Conservation (phyloP, 805 yeast genomes). For the Metschnikowia cubensis region DNA sequence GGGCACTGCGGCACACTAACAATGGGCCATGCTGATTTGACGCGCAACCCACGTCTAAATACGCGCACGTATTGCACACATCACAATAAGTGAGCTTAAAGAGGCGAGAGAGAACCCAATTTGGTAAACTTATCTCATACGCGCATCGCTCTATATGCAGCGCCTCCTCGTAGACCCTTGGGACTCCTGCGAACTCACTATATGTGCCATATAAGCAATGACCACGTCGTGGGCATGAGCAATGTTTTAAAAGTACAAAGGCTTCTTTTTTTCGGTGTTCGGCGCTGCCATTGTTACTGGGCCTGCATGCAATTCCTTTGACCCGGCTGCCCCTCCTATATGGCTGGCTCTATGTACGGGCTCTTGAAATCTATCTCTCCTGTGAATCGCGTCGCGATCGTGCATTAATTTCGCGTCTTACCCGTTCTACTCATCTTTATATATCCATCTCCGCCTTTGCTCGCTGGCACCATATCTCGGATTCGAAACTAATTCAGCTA, state of each 20-base stretch:
- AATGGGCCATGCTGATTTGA: background rate
- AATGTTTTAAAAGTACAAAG: too few relatives aligned
- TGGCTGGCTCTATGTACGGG: background rate
- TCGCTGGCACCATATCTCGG: background rate
- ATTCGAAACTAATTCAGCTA: background rate
- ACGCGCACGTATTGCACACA: background rate
- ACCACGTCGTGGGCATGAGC: too few relatives aligned
- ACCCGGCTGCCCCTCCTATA: background rate
- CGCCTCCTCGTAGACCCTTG: background rate
- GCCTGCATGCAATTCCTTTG: too few relatives aligned
- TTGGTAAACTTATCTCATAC: background rate
- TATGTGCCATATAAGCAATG: too few relatives aligned
- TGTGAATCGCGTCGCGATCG: conserved; percentile 4
- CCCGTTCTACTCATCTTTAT: conserved; percentile 1
- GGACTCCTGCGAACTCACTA: background rate
- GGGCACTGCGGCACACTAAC: background rate
- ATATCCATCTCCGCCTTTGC: conserved; percentile 2
- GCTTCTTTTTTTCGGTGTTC: too few relatives aligned
- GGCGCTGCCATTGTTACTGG: too few relatives aligned
- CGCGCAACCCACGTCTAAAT: background rate
- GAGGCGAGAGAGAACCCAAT: background rate
- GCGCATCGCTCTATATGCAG: background rate
- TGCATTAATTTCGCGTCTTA: conserved; percentile 1
- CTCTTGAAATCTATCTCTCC: background rate
- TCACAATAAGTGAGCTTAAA: background rate